Percentiles rank a stretch among this genome's conserved stretches.
Evolutionary conservation across 345 rosid species (phyloP).

Genomic region (Pistacia integerrima): DNA sequence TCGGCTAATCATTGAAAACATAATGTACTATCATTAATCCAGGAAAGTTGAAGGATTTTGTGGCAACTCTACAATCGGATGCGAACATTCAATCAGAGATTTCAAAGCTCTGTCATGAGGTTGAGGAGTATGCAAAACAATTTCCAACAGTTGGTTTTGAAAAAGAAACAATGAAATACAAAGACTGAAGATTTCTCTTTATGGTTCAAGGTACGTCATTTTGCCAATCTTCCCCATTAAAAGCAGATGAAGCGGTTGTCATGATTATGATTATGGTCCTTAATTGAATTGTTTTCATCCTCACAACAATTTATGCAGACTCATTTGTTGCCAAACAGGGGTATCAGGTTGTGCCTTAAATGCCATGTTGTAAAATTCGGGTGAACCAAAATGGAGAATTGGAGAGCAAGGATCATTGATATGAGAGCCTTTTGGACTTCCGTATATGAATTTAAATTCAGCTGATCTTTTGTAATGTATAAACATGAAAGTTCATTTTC

Average conservation of each 20-base stretch:
- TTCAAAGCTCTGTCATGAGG: conserved; percentile 60
- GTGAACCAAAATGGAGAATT: not conserved
- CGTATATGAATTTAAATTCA: not conserved
- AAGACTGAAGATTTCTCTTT: conserved; percentile 40
- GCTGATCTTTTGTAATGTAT: not conserved
- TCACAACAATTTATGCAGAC: conserved; percentile 10
- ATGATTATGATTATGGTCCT: not conserved
- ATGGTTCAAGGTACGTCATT: conserved; percentile 29
- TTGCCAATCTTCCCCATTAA: too few relatives aligned
- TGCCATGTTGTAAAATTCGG: not conserved
- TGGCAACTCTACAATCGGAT: conserved; percentile 66
- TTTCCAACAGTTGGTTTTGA: conserved; percentile 91
- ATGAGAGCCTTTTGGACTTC: not conserved
- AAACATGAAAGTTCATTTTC: not conserved
- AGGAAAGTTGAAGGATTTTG: conserved; percentile 94
- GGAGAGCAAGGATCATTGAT: not conserved
- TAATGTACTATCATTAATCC: conserved; percentile 15
- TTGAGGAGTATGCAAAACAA: conserved; percentile 79
- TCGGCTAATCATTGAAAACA: not conserved
- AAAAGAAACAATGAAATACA: conserved; percentile 89
- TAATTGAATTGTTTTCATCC: not conserved
- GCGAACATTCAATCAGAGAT: conserved; percentile 59
- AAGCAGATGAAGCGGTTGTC: not conserved
- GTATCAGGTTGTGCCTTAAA: not conserved
- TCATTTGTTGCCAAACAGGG: not conserved